Percentiles rank a stretch among this genome's conserved stretches.
phyloP scores from a whole-genome alignment of 2,329 filamentous ascomycete species.

The Claviceps cyperi region DNA sequence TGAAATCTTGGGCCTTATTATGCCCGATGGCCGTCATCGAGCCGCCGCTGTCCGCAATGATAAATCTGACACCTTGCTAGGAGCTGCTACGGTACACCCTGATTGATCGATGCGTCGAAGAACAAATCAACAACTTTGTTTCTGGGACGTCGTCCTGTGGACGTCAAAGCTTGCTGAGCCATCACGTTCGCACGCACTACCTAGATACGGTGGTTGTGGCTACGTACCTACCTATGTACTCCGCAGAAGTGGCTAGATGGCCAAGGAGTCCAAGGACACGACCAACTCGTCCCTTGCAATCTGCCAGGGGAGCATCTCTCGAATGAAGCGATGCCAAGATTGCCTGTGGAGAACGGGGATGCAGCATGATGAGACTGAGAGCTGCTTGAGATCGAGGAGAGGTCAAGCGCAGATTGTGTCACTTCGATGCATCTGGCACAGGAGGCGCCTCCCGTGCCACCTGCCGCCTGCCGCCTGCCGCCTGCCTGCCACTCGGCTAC shows the following conservation, averaged over 20 bases:
- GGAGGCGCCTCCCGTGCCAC: not conserved
- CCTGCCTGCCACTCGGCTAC: not conserved
- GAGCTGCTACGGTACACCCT: too few species aligned
- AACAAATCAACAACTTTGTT: too few species aligned
- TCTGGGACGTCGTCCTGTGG: not conserved
- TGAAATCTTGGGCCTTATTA: too few species aligned
- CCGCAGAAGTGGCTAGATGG: too few species aligned
- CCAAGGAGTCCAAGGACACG: not conserved
- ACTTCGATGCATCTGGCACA: not conserved
- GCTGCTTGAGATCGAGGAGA: not conserved
- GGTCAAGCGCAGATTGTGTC: not conserved
- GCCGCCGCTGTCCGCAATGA: not conserved
- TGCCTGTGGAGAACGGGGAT: not conserved
- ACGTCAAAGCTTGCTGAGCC: not conserved
- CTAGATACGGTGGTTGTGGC: too few species aligned
- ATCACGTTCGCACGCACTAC: not conserved
- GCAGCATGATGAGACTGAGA: not conserved
- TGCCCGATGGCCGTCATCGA: too few species aligned
- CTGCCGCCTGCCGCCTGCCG: not conserved
- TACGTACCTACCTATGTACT: too few species aligned
- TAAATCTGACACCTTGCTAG: not conserved
- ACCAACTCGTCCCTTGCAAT: not conserved
- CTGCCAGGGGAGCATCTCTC: not conserved
- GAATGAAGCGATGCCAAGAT: conserved; percentile 1
- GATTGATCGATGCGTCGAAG: too few species aligned